A percentile compares a stretch with the other conserved stretches of the same genome.
phyloP scores from a whole-genome alignment of 129 eudicot genomes.

The Sambucus nigra region DNA sequence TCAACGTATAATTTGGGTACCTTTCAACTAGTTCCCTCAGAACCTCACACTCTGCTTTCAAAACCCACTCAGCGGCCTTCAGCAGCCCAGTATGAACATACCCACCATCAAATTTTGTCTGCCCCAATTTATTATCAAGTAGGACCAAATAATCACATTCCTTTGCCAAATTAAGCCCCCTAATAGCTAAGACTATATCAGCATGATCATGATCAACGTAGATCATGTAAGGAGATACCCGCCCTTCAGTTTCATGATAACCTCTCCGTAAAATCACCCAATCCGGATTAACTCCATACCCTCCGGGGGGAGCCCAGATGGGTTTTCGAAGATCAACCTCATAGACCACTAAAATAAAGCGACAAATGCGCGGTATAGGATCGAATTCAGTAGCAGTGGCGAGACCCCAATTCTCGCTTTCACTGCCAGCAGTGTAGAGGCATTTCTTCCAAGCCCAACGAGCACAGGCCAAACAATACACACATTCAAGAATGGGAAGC shows the following conservation, averaged over 20 bases:
- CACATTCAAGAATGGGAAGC: conserved; percentile 76
- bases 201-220: conserved; percentile 67
- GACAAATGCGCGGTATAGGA: conserved; percentile 70
- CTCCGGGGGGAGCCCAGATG: conserved; percentile 87
- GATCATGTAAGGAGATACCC: conserved; percentile 75
- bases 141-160: conserved; percentile 68
- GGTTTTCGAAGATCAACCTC: conserved; percentile 82
- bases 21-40: conserved; percentile 54
- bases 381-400: conserved; percentile 71
- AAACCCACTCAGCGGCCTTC: conserved; percentile 87
- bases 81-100: conserved; percentile 87
- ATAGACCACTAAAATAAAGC: conserved; percentile 68
- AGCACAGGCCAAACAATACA: conserved; percentile 77
- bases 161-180: conserved; percentile 76
- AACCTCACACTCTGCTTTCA: conserved; percentile 51
- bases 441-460: conserved; percentile 95
- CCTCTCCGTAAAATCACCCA: conserved; percentile 56
- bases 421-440: conserved; percentile 77
- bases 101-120: conserved; percentile 77
- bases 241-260: conserved; percentile 61
- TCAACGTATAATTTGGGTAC: conserved; percentile 64
- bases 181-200: conserved; percentile 62
- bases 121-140: conserved; percentile 86
- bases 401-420: conserved; percentile 88
- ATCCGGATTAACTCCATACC: conserved; percentile 78